Percentiles rank a stretch among this genome's conserved stretches.
Evolutionary conservation across 495 filamentous ascomycete genomes (phyloP).

Genomic region (Achaetomiella virescens): DNA sequence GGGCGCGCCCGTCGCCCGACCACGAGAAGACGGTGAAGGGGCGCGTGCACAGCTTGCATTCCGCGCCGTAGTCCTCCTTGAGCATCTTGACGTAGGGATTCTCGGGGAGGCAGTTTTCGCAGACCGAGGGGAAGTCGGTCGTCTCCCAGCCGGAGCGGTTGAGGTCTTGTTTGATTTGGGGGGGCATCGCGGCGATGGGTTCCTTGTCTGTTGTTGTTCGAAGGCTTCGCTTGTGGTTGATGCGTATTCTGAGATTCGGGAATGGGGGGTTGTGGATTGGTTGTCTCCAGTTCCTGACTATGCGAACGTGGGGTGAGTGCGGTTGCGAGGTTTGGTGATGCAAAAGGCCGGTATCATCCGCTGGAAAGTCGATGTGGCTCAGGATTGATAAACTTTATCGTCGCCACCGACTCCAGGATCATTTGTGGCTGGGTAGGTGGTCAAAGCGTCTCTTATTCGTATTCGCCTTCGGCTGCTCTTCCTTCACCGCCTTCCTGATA

Average conservation of each 20-base stretch:
- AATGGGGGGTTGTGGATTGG: background rate
- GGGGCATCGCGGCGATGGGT: slow-evolving; percentile 36
- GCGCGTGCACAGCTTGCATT: slow-evolving; percentile 82
- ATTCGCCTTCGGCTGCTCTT: slow-evolving; percentile 9
- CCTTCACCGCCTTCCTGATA: slow-evolving; percentile 5
- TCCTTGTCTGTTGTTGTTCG: background rate
- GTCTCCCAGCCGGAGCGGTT: slow-evolving; percentile 96
- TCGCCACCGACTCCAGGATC: background rate
- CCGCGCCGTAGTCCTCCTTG: slow-evolving; percentile 85
- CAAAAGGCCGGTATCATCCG: background rate
- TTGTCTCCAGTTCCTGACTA: background rate
- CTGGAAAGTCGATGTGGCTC: slow-evolving; percentile 5
- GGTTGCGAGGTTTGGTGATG: background rate
- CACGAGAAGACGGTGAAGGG: slow-evolving; percentile 95
- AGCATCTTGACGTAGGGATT: slow-evolving; percentile 99
- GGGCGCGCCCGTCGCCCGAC: slow-evolving; percentile 72
- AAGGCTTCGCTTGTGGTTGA: too few relatives aligned
- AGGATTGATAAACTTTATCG: slow-evolving; percentile 13
- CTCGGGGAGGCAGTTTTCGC: slow-evolving; percentile 77
- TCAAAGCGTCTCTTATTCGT: slow-evolving; percentile 16
- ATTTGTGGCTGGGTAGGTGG: background rate
- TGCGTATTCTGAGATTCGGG: too few relatives aligned
- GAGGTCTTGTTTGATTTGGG: slow-evolving; percentile 87
- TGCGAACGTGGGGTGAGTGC: slow-evolving; percentile 6
- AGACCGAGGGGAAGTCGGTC: slow-evolving; percentile 70